Percentiles rank a stretch among this genome's conserved stretches.
Conservation (phyloP, 371 early-diverging fungal genomes). For the Mortierella sp. region DNA sequence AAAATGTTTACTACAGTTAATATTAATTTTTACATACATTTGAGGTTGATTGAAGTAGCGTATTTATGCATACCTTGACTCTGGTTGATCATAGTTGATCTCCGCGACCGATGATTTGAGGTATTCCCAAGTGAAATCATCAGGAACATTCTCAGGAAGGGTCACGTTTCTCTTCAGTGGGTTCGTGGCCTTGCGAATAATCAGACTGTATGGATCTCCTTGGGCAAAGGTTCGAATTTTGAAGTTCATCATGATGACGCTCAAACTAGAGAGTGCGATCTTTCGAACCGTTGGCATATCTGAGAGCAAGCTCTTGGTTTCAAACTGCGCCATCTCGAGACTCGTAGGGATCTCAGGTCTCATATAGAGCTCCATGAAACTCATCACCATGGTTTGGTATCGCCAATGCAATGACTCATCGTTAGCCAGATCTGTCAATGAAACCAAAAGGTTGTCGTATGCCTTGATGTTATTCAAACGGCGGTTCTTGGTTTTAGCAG, state of each 20-base stretch:
- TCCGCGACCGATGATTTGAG: slow-evolving; percentile 45
- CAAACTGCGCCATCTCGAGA: slow-evolving; percentile 67
- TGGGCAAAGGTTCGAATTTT: slow-evolving; percentile 69
- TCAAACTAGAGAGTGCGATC: slow-evolving; percentile 65
- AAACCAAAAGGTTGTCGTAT: slow-evolving; percentile 26
- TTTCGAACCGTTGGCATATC: slow-evolving; percentile 81
- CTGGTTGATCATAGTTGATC: slow-evolving; percentile 54
- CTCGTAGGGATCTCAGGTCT: slow-evolving; percentile 71
- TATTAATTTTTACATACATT: no score
- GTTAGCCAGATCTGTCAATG: slow-evolving; percentile 52
- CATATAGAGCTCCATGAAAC: slow-evolving; percentile 77
- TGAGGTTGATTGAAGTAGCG: no score
- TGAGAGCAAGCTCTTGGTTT: slow-evolving; percentile 69
- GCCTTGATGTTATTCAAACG: slow-evolving; percentile 50
- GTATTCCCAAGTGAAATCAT: slow-evolving; percentile 51
- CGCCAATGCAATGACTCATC: slow-evolving; percentile 84
- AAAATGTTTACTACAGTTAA: slow-evolving; percentile 14
- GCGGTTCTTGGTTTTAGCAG: slow-evolving; percentile 35
- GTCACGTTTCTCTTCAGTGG: slow-evolving; percentile 61
- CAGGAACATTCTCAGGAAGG: slow-evolving; percentile 47
- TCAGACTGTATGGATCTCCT: slow-evolving; percentile 63
- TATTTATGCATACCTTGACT: slow-evolving; percentile 38
- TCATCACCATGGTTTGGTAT: slow-evolving; percentile 81
- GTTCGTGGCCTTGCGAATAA: slow-evolving; percentile 57
- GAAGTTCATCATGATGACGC: slow-evolving; percentile 67